phyloP scores from a whole-genome alignment of 305 asterid species.

The Andrographis paniculata region DNA sequence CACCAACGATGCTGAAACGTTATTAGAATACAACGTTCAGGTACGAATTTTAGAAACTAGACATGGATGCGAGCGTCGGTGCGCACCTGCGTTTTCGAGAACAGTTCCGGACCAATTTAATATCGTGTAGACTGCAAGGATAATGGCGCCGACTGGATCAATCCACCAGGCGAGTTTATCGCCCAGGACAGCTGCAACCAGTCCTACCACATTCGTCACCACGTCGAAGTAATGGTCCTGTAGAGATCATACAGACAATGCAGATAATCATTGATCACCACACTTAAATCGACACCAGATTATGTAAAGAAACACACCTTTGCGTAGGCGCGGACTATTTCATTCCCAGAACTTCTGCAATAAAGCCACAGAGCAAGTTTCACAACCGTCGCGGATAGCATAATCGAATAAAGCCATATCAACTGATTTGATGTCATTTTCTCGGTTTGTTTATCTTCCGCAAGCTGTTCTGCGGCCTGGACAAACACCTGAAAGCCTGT shows the following conservation, averaged over 20 bases:
- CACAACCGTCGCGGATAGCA: slow-evolving; percentile 64
- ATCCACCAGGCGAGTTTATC: slow-evolving; percentile 75
- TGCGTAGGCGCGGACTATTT: slow-evolving; percentile 83
- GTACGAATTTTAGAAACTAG: too few relatives aligned
- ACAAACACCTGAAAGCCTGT: slow-evolving; percentile 81
- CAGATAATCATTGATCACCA: background rate
- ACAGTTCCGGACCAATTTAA: slow-evolving; percentile 67
- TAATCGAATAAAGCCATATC: slow-evolving; percentile 61
- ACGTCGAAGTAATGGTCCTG: slow-evolving; percentile 85
- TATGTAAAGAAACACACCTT: slow-evolving; percentile 33
- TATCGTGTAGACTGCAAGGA: slow-evolving; percentile 70
- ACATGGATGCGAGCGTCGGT: too few relatives aligned
- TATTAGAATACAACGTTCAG: background rate
- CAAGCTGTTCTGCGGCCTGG: slow-evolving; percentile 63
- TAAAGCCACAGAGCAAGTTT: slow-evolving; percentile 80
- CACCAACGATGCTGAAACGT: slow-evolving; percentile 45
- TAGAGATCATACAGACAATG: slow-evolving; percentile 2
- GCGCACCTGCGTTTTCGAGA: slow-evolving; percentile 76
- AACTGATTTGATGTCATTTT: slow-evolving; percentile 51
- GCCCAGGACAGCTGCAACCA: slow-evolving; percentile 67
- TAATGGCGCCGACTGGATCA: slow-evolving; percentile 67
- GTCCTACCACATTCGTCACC: slow-evolving; percentile 63
- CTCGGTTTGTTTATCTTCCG: slow-evolving; percentile 36
- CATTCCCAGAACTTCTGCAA: slow-evolving; percentile 71
- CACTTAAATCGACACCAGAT: background rate